Evolutionary conservation across 352 stramenopile genomes (phyloP), one percentile per base, ranked within the genome.

Genomic region (Phytopythium oedochilum): DNA sequence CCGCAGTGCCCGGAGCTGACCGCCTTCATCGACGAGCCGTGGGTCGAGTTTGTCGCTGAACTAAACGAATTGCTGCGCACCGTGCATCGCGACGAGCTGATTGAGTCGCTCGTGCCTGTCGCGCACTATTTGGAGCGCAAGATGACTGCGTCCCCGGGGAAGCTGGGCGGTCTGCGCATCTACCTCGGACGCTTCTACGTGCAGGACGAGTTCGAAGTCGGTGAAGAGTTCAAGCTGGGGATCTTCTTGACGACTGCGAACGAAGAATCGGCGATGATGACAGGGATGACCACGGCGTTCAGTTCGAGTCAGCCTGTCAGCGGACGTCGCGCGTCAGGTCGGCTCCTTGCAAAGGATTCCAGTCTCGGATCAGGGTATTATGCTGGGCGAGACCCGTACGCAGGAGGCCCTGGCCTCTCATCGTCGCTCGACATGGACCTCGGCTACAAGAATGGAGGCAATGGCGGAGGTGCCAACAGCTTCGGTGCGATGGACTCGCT

Each of bases 21-120:
- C 8, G 73, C 80, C n/a, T 93, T 93, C 57, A 93, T 93, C 49
- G 83, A 93, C 52, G 83, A 91, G 29, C 78, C 75, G 43, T 93
- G 80, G 81, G 81, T 93, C 61, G 77, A 90, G 68, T 87, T 93
- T 59, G 82, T 93, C 39, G 81, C 80, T 0, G 83, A 93, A 51
- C 61, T 93, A 1, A 93, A 93, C 49, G 78, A 83, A 36, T 49
- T 93, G 8, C 57, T 93, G 32, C 80, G 83, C 5, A 68, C 89
- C 14, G 81, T 93, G 18, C 66, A 82, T 38, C 73, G 76, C n/a
- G 64, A 88, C 28, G 71, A 82, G 56, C 53, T 87, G 14, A 68
- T 88, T 14, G 68, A 86, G 50, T 81, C 77, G 25, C 71, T 92
- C 2, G 60, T 85, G 43, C 76, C 77, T 25, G 81, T 88, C 12